These are phyloP conservation scores for Botrytis fabae DNA, from an alignment of 2,329 filamentous ascomycete species.

Conservation along the genomic window DNA sequence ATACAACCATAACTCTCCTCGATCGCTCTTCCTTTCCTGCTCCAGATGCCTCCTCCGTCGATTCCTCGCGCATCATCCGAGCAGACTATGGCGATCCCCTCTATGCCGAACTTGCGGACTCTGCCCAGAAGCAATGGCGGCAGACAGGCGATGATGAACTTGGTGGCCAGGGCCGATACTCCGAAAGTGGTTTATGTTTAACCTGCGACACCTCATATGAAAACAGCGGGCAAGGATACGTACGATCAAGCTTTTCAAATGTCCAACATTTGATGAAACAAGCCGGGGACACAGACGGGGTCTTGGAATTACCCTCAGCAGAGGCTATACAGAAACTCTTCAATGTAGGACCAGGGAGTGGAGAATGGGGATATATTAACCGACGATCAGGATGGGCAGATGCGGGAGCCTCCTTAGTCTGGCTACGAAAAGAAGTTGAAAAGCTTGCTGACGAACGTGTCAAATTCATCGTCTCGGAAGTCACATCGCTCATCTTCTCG, in stretches of 20 bases:
- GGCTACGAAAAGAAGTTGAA: slow-evolving; percentile 47
- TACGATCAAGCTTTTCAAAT: slow-evolving; percentile 61
- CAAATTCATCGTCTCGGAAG: slow-evolving; percentile 51
- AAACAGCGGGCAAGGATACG: slow-evolving; percentile 49
- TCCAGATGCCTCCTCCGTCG: slow-evolving; percentile 60
- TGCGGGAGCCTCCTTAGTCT: slow-evolving; percentile 68
- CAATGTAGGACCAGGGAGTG: slow-evolving; percentile 54
- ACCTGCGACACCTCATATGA: slow-evolving; percentile 52
- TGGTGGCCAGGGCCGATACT: slow-evolving; percentile 66
- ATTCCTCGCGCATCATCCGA: slow-evolving; percentile 64
- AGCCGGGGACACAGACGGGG: slow-evolving; percentile 34
- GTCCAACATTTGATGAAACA: slow-evolving; percentile 46
- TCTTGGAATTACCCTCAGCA: slow-evolving; percentile 46
- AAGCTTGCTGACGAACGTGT: slow-evolving; percentile 43
- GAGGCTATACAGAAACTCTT: slow-evolving; percentile 49
- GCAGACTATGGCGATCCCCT: slow-evolving; percentile 78
- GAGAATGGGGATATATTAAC: slow-evolving; percentile 72
- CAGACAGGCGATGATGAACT: slow-evolving; percentile 51
- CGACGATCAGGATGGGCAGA: slow-evolving; percentile 77
- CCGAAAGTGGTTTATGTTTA: slow-evolving; percentile 67
- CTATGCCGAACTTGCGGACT: slow-evolving; percentile 72
- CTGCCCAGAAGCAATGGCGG: slow-evolving; percentile 71
- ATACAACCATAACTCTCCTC: slow-evolving; percentile 58
- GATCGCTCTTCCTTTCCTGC: slow-evolving; percentile 61
- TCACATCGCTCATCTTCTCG: slow-evolving; percentile 31